Evolutionary conservation across 2,329 filamentous ascomycete genomes (phyloP).

Genomic region (Blumeriella jaapii): DNA sequence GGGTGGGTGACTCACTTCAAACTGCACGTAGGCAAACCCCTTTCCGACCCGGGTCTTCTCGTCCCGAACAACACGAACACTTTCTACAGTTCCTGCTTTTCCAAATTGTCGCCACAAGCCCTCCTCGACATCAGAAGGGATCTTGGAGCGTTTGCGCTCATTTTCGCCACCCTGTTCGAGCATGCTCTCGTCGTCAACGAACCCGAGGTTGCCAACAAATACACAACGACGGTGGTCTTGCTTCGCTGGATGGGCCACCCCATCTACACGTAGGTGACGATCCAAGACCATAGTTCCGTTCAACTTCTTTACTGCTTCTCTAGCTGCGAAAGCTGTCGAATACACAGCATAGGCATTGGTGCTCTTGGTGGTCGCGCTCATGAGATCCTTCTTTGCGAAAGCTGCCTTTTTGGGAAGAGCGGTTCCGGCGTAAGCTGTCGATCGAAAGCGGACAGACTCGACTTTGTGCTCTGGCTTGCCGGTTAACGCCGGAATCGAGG

Average conservation of each 20-base stretch:
- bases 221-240: slow-evolving; percentile 82
- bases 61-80: slow-evolving; percentile 84
- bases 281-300: slow-evolving; percentile 79
- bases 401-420: slow-evolving; percentile 87
- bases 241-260: slow-evolving; percentile 73
- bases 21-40: slow-evolving; percentile 96
- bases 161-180: slow-evolving; percentile 53
- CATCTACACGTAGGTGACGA: slow-evolving; percentile 83
- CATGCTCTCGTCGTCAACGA: slow-evolving; percentile 82
- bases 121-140: slow-evolving; percentile 80
- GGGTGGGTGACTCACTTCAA: slow-evolving; percentile 45
- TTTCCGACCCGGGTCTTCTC: slow-evolving; percentile 87
- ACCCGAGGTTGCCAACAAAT: slow-evolving; percentile 92
- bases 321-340: slow-evolving; percentile 60
- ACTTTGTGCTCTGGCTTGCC: slow-evolving; percentile 53
- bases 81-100: slow-evolving; percentile 75
- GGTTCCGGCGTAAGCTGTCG: slow-evolving; percentile 68
- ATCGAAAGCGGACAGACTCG: slow-evolving; percentile 88
- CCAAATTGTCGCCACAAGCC: slow-evolving; percentile 77
- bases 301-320: slow-evolving; percentile 62
- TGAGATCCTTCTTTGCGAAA: slow-evolving; percentile 79
- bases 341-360: slow-evolving; percentile 94
- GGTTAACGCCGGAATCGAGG: slow-evolving; percentile 34
- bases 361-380: slow-evolving; percentile 82
- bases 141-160: slow-evolving; percentile 61